Evolutionary conservation across 1,284 basidiomycete species (phyloP), one percentile per base, ranked within the genome.

Genomic region (Trametes pubescens): DNA sequence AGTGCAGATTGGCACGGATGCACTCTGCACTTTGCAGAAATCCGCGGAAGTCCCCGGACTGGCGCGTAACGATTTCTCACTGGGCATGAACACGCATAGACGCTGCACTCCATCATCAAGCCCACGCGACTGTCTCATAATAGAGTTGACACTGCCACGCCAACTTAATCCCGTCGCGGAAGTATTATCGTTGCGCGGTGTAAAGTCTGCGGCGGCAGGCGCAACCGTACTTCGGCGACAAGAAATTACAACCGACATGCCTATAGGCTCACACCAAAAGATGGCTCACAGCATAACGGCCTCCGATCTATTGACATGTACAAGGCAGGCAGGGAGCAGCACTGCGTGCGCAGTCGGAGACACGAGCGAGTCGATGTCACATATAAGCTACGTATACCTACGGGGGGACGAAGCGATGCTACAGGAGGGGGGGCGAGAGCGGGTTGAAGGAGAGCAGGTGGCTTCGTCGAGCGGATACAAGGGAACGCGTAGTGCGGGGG

Each of bases 341-440:
- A 47, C 62, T 57, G 65, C 67, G 60, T 54, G 57, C 54, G 62
- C 61, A 60, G 62, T 64, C 67, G 65, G 68, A 69, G 68, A 71
- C 68, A 64, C 61, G 57, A 61, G 59, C 64, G 68, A 63, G 59
- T 64, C 64, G 62, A 51, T 64, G 61, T 64, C 67, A 32, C 29
- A 71, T 64, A 71, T 69, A 68, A 69, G 67, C 71, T 72, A 72
- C 71, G 67, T 72, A 71, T 72, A 72, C 71, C 69, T 72, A 71
- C 65, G 64, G 26, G 52, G 53, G 48, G 64, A 71, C 65, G 72
- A 71, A 73, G 72, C 69, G 47, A 38, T 66, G 66, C 59, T 66
- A 68, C 56, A 52, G 37, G 61, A 48, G 51, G 46, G n/a, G 18
- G 49, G 49, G 49, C 49, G 40, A 49, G 40, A 13, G 62, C 48